A percentile compares a stretch with the other conserved stretches of the same genome.
Evolutionary conservation across 306 rosid genomes (phyloP).

Genomic region (Geum urbanum): DNA sequence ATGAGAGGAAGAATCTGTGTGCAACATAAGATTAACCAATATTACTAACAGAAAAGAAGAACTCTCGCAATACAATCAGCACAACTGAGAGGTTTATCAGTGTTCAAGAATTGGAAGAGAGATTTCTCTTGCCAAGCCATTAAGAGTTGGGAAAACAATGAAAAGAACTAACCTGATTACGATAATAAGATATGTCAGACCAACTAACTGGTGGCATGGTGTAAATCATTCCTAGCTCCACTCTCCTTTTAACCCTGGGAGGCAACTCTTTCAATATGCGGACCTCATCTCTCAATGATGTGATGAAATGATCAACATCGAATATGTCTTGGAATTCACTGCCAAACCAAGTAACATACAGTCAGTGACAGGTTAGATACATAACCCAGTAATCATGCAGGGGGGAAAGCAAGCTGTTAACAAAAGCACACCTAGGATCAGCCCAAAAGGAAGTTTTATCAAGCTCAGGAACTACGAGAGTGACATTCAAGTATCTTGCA

Average conservation of each 20-base stretch:
- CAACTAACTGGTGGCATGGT: slow-evolving; percentile 97
- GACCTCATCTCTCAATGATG: slow-evolving; percentile 96
- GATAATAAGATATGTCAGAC: slow-evolving; percentile 92
- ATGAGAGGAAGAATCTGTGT: slow-evolving; percentile 82
- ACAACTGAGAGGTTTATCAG: not conserved
- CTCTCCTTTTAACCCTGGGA: slow-evolving; percentile 75
- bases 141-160: slow-evolving; percentile 1
- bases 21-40: slow-evolving; percentile 5
- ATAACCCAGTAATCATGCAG: not conserved
- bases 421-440: slow-evolving; percentile 72
- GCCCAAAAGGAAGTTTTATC: slow-evolving; percentile 98
- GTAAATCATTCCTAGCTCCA: slow-evolving; percentile 61
- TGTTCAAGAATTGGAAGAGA: not conserved
- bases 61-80: not conserved
- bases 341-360: slow-evolving; percentile 23
- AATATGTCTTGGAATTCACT: slow-evolving; percentile 95
- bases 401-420: slow-evolving; percentile 10
- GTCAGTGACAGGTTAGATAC: slow-evolving; percentile 14
- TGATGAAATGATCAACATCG: slow-evolving; percentile 84
- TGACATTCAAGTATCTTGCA: slow-evolving; percentile 85
- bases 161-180: slow-evolving; percentile 56
- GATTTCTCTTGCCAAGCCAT: not conserved
- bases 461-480: slow-evolving; percentile 86
- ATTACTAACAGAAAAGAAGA: slow-evolving; percentile 6
- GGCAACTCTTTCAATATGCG: slow-evolving; percentile 93